These are phyloP conservation scores for Linnemannia elongata DNA, from an alignment of 192 early-diverging fungal species.

Conservation along the genomic window DNA sequence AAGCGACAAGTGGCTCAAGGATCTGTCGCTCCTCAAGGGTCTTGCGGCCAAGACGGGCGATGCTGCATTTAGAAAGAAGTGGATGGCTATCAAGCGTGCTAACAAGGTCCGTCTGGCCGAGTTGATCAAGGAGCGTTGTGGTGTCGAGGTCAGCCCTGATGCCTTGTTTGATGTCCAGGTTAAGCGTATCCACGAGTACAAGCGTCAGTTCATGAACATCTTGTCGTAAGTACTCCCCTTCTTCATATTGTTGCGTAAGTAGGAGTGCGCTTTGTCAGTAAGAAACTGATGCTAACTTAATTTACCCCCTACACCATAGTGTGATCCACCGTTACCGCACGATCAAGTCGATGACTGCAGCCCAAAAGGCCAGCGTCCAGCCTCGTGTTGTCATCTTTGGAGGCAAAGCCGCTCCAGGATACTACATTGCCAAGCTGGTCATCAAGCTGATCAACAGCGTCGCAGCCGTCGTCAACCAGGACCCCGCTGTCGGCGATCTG, in stretches of 20 bases:
- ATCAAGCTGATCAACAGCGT: conserved; percentile 99
- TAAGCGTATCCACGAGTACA: conserved; percentile 99
- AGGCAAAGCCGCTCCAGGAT: conserved; percentile 97
- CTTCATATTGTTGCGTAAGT: background rate
- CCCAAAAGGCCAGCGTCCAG: conserved; percentile 75
- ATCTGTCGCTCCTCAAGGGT: conserved; percentile 74
- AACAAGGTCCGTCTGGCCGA: conserved; percentile 95
- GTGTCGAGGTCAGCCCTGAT: conserved; percentile 83
- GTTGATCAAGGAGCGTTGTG: conserved; percentile 79
- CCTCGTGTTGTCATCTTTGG: conserved; percentile 95
- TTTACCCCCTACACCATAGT: conserved; percentile 29
- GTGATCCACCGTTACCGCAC: conserved; percentile 95
- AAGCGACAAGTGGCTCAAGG: conserved; percentile 81
- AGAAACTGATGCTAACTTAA: background rate
- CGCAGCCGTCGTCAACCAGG: conserved; percentile 89
- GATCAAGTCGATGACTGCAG: conserved; percentile 84
- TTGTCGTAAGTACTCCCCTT: conserved; percentile 63
- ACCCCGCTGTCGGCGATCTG: conserved; percentile 81
- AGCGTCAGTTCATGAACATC: conserved; percentile 99
- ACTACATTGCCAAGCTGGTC: conserved; percentile 98
- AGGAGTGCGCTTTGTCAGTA: no score
- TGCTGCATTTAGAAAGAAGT: conserved; percentile 80
- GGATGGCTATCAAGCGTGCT: conserved; percentile 90
- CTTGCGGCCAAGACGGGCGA: conserved; percentile 78
- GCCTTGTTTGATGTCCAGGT: conserved; percentile 98